A percentile compares a stretch with the other conserved stretches of the same genome.
phyloP scores from a whole-genome alignment of 768 basidiomycete species.

The Butyriboletus loyo region DNA sequence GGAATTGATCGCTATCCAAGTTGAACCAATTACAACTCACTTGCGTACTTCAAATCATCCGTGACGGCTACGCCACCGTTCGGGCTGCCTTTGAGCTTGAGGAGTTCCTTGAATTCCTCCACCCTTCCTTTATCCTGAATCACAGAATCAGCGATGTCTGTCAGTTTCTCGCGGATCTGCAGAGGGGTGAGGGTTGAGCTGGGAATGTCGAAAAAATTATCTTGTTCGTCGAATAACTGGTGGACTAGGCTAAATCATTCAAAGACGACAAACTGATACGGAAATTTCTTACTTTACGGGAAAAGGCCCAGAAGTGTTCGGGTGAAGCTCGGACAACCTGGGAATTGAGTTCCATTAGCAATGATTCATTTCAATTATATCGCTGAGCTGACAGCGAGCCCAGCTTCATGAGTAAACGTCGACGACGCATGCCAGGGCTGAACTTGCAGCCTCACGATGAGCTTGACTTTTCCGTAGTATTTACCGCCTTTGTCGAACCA shows the following conservation, averaged over 20 bases:
- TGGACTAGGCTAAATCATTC: neutral
- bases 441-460: conserved; percentile 66
- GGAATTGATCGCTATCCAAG: neutral
- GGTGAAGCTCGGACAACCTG: conserved; percentile 72
- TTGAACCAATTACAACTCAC: conserved; percentile 41
- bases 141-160: conserved; percentile 51
- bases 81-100: conserved; percentile 57
- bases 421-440: conserved; percentile 82
- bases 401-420: conserved; percentile 77
- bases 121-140: conserved; percentile 46
- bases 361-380: neutral
- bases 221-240: conserved; percentile 75
- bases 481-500: conserved; percentile 54
- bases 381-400: conserved; percentile 57
- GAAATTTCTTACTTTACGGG: conserved; percentile 48
- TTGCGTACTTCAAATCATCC: conserved; percentile 84
- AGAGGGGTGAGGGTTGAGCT: conserved; percentile 60
- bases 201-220: conserved; percentile 78
- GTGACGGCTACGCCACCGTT: conserved; percentile 85
- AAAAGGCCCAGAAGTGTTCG: conserved; percentile 77
- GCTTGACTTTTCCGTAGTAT: conserved; percentile 71
- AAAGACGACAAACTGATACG: neutral
- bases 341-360: neutral
- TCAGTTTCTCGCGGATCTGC: conserved; percentile 74
- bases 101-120: conserved; percentile 55